A percentile compares a stretch with the other conserved stretches of the same genome.
Evolutionary conservation across 805 yeast genomes (phyloP).

Genomic region (Wickerhamiella galacta): DNA sequence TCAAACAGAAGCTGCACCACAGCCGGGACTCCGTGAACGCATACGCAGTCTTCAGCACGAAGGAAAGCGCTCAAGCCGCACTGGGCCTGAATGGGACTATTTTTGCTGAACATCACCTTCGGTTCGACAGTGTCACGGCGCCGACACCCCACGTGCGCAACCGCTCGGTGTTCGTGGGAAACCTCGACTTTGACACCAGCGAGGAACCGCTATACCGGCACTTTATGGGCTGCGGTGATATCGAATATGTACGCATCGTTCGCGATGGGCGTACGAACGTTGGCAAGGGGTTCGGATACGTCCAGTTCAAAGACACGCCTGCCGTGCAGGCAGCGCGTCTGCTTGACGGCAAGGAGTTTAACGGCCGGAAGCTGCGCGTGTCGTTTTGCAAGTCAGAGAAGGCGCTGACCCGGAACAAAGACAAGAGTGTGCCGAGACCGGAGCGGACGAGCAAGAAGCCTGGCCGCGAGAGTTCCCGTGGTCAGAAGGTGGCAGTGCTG

Average conservation of each 20-base stretch:
- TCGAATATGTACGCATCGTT: slow-evolving; percentile 77
- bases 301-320: slow-evolving; percentile 55
- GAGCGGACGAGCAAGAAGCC: neutral
- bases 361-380: slow-evolving; percentile 52
- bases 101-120: slow-evolving; percentile 56
- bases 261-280: slow-evolving; percentile 87
- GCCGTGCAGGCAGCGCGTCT: slow-evolving; percentile 70
- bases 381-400: slow-evolving; percentile 37
- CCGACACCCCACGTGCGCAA: slow-evolving; percentile 76
- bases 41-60: slow-evolving; percentile 56
- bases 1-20: slow-evolving; percentile 58
- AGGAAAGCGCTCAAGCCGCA: slow-evolving; percentile 29
- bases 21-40: slow-evolving; percentile 74
- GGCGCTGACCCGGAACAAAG: neutral
- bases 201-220: slow-evolving; percentile 83
- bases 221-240: slow-evolving; percentile 49
- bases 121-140: slow-evolving; percentile 88
- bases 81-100: slow-evolving; percentile 45
- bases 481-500: slow-evolving; percentile 7
- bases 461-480: too few relatives aligned
- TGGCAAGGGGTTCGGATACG: slow-evolving; percentile 95
- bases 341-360: slow-evolving; percentile 49
- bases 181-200: slow-evolving; percentile 77
- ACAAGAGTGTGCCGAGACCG: neutral
- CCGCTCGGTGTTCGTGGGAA: slow-evolving; percentile 80